These are phyloP conservation scores for Puccinia hordei DNA, from an alignment of 1,284 basidiomycete genomes.

Conservation along the genomic window DNA sequence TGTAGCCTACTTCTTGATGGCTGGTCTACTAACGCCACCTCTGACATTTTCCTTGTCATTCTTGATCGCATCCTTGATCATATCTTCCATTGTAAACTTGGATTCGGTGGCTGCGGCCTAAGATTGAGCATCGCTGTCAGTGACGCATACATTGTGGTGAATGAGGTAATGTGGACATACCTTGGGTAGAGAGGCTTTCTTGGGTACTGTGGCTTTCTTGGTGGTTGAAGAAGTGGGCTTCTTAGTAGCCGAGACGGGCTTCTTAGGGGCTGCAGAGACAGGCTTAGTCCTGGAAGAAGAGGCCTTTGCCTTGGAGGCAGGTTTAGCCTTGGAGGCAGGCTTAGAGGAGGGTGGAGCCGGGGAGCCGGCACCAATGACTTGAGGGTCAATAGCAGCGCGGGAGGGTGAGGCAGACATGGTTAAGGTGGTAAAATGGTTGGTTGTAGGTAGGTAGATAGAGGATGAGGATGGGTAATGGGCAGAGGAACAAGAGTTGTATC, in stretches of 20 bases:
- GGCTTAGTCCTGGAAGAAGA: constrained; percentile 19
- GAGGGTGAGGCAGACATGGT: constrained; percentile 47
- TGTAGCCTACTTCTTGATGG: constrained; percentile 43
- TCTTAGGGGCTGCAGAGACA: constrained; percentile 17
- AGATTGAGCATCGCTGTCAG: not conserved
- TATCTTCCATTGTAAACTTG: constrained; percentile 42
- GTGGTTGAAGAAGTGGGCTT: constrained; percentile 22
- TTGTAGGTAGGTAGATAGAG: not conserved
- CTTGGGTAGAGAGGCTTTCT: constrained; percentile 25
- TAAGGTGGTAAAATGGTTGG: not conserved
- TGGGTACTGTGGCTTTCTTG: constrained; percentile 16
- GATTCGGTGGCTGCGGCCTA: not conserved
- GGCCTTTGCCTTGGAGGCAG: constrained; percentile 44
- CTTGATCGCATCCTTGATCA: constrained; percentile 48
- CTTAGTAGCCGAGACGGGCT: constrained; percentile 25
- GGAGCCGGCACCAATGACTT: constrained; percentile 24
- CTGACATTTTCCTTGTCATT: constrained; percentile 49
- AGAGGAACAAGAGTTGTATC: not conserved
- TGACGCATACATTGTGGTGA: not conserved
- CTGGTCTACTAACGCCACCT: constrained; percentile 46
- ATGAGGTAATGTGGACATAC: not conserved
- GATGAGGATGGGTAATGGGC: not conserved
- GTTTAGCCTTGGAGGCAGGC: constrained; percentile 35
- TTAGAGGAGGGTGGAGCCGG: constrained; percentile 17
- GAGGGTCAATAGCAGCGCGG: constrained; percentile 7